A percentile compares a stretch with the other conserved stretches of the same genome.
These are phyloP conservation scores for Luzula sylvatica DNA, from an alignment of 176 grass and related monocot genomes.

Conservation along the genomic window DNA sequence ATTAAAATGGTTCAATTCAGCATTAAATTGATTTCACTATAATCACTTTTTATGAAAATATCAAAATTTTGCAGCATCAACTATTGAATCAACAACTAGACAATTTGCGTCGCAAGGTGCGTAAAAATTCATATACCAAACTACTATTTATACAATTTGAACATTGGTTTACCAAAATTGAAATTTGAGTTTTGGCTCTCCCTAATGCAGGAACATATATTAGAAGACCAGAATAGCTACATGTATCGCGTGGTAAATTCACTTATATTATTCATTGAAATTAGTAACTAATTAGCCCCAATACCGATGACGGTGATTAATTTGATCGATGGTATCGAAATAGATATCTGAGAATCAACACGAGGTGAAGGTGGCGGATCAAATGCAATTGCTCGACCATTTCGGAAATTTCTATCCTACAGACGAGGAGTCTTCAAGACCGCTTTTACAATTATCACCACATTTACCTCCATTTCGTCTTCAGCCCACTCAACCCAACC, in stretches of 20 bases:
- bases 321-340: constrained; percentile 11
- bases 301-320: not conserved
- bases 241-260: constrained; percentile 48
- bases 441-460: constrained; percentile 50
- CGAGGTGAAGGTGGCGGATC: constrained; percentile 32
- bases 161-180: not conserved
- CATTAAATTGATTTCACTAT: not conserved
- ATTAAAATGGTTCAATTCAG: not conserved
- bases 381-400: constrained; percentile 29
- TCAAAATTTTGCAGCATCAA: constrained; percentile 38
- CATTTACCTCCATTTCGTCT: constrained; percentile 59
- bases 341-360: constrained; percentile 35
- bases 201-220: constrained; percentile 60
- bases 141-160: not conserved
- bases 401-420: constrained; percentile 2
- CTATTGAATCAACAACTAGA: constrained; percentile 72
- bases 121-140: not conserved
- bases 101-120: constrained; percentile 74
- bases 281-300: not conserved
- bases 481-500: constrained; percentile 79
- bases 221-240: constrained; percentile 65
- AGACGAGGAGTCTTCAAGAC: constrained; percentile 37
- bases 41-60: not conserved
- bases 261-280: not conserved
- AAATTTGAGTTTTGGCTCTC: not conserved